Conservation (phyloP, 148 eudicot species). For the Camellia granthamiana region DNA sequence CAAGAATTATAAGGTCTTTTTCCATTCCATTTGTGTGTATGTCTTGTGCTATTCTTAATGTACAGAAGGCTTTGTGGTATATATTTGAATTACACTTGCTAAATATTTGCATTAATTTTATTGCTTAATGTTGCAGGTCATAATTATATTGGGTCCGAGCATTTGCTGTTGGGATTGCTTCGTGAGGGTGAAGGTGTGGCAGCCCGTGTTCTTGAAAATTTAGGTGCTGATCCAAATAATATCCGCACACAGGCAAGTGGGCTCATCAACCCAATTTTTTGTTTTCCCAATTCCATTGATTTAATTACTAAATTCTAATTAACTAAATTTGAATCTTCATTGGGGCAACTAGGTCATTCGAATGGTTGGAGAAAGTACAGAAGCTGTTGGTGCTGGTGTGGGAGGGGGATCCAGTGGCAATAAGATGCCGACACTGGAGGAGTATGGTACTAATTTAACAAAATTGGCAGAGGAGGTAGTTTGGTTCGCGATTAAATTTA, state of each 20-base stretch:
- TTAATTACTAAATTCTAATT: conserved; percentile 2
- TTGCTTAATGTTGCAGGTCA: conserved; percentile 36
- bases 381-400: conserved; percentile 82
- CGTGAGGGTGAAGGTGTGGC: conserved; percentile 98
- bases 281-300: not conserved
- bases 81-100: no score
- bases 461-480: conserved; percentile 91
- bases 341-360: conserved; percentile 64
- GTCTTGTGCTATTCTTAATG: not conserved
- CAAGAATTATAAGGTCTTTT: not conserved
- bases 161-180: conserved; percentile 89
- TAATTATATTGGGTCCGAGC: conserved; percentile 86
- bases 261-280: not conserved
- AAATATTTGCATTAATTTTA: not conserved
- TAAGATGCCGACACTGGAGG: conserved; percentile 92
- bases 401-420: conserved; percentile 75
- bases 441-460: conserved; percentile 93
- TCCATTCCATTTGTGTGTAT: not conserved
- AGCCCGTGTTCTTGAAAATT: conserved; percentile 78
- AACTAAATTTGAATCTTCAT: not conserved
- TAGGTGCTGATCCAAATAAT: conserved; percentile 87
- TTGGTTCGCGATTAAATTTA: not conserved
- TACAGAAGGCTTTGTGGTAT: not conserved
- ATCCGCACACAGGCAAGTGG: conserved; percentile 75
- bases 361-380: conserved; percentile 86